phyloP scores from a whole-genome alignment of 495 filamentous ascomycete genomes.

The Penicillium verhagenii region DNA sequence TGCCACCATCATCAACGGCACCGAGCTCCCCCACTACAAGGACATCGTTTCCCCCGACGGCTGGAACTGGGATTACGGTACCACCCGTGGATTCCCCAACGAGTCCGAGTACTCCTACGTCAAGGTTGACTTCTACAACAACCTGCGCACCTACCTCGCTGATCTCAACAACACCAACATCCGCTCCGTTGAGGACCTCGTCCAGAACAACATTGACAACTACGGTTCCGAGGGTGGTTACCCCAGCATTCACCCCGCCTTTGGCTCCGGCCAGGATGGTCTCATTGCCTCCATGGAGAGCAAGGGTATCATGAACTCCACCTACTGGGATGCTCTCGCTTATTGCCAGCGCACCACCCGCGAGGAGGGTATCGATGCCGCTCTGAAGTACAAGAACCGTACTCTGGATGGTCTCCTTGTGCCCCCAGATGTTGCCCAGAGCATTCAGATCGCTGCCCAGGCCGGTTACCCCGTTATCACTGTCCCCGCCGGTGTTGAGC shows the following conservation, averaged over 20 bases:
- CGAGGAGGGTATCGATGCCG: slow-evolving; percentile 67
- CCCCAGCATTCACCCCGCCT: slow-evolving; percentile 62
- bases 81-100: slow-evolving; percentile 60
- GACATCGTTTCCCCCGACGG: slow-evolving; percentile 59
- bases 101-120: slow-evolving; percentile 70
- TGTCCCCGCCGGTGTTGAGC: slow-evolving; percentile 56
- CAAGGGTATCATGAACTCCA: slow-evolving; percentile 61
- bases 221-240: slow-evolving; percentile 67
- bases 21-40: slow-evolving; percentile 62
- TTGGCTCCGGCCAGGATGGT: slow-evolving; percentile 67
- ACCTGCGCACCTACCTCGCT: slow-evolving; percentile 63
- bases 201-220: slow-evolving; percentile 66
- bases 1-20: slow-evolving; percentile 67
- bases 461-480: slow-evolving; percentile 71
- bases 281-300: slow-evolving; percentile 60
- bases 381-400: slow-evolving; percentile 49
- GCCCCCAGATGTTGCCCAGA: slow-evolving; percentile 64
- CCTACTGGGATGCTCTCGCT: slow-evolving; percentile 61
- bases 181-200: slow-evolving; percentile 62
- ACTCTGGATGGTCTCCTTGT: slow-evolving; percentile 61
- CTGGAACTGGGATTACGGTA: slow-evolving; percentile 74
- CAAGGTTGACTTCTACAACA: slow-evolving; percentile 77
- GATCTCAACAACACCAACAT: slow-evolving; percentile 65
- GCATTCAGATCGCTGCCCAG: slow-evolving; percentile 54
- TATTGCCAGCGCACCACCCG: slow-evolving; percentile 59